Conservation (phyloP, 2,329 filamentous ascomycete genomes). For the Scytalidium sp. region DNA sequence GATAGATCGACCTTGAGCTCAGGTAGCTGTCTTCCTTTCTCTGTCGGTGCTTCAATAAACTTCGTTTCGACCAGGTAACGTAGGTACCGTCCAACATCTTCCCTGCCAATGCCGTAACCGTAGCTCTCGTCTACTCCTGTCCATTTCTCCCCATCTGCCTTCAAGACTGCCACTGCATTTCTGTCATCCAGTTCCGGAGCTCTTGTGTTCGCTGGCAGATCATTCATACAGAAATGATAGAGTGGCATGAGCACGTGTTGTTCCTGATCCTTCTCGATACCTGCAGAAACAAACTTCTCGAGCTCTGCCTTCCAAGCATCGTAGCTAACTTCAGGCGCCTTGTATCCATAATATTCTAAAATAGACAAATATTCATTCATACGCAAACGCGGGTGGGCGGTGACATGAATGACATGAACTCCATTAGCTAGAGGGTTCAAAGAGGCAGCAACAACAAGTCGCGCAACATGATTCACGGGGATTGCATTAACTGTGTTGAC, state of each 20-base stretch:
- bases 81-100: constrained; percentile 14
- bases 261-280: constrained; percentile 43
- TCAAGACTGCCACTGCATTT: constrained; percentile 63
- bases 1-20: constrained; percentile 6
- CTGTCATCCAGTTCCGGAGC: constrained; percentile 65
- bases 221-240: constrained; percentile 65
- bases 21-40: constrained; percentile 12
- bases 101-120: constrained; percentile 14
- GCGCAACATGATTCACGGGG: constrained; percentile 78
- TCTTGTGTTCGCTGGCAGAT: constrained; percentile 63
- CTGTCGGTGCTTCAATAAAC: constrained; percentile 9
- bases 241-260: constrained; percentile 69
- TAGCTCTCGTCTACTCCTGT: constrained; percentile 15
- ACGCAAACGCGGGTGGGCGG: constrained; percentile 71
- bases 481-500: constrained; percentile 86
- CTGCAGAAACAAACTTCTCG: constrained; percentile 50
- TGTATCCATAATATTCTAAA: constrained; percentile 71
- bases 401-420: constrained; percentile 68
- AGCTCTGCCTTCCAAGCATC: constrained; percentile 65
- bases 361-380: constrained; percentile 73
- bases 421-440: constrained; percentile 51
- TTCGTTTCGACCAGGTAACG: constrained; percentile 16
- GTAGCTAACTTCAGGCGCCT: constrained; percentile 64
- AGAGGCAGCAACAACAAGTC: constrained; percentile 72
- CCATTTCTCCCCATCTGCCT: constrained; percentile 47